These are phyloP conservation scores for Fraxinus excelsior DNA, from an alignment of 257 asterid genomes.

Conservation along the genomic window DNA sequence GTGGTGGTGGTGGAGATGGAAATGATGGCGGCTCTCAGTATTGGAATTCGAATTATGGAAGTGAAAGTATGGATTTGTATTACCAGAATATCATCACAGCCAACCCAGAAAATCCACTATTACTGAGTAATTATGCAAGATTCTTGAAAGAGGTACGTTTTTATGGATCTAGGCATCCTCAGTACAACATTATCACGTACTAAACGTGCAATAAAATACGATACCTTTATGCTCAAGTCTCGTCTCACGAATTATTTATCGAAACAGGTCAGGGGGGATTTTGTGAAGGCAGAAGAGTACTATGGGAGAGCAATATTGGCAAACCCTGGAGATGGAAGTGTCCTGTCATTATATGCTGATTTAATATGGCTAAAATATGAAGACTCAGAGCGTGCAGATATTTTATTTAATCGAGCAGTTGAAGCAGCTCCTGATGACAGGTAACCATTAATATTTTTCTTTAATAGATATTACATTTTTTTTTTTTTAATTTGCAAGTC, in stretches of 20 bases:
- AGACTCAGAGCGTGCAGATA: slow-evolving; percentile 44
- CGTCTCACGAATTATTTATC: not conserved
- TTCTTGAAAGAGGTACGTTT: slow-evolving; percentile 53
- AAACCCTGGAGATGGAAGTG: slow-evolving; percentile 42
- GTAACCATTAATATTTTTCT: slow-evolving; percentile 24
- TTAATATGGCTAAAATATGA: slow-evolving; percentile 42
- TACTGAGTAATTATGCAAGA: slow-evolving; percentile 59
- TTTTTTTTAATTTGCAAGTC: too few relatives aligned
- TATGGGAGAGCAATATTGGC: slow-evolving; percentile 58
- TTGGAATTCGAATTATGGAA: slow-evolving; percentile 31
- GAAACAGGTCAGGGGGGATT: slow-evolving; percentile 43
- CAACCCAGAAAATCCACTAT: slow-evolving; percentile 45
- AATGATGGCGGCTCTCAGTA: slow-evolving; percentile 20
- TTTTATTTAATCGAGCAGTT: slow-evolving; percentile 45
- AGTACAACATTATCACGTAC: too few relatives aligned
- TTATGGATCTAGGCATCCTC: too few relatives aligned
- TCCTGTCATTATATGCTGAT: slow-evolving; percentile 48
- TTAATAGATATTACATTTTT: too few relatives aligned
- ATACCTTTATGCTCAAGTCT: too few relatives aligned
- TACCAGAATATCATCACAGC: slow-evolving; percentile 48
- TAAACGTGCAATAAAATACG: too few relatives aligned
- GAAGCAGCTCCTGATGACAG: slow-evolving; percentile 50
- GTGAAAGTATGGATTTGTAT: slow-evolving; percentile 35
- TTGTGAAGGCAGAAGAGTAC: slow-evolving; percentile 48
- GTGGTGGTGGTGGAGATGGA: slow-evolving; percentile 26